Base-by-base conservation (phyloP, 2,329 filamentous ascomycete species). In the Chaetomiaceae sp. region DNA sequence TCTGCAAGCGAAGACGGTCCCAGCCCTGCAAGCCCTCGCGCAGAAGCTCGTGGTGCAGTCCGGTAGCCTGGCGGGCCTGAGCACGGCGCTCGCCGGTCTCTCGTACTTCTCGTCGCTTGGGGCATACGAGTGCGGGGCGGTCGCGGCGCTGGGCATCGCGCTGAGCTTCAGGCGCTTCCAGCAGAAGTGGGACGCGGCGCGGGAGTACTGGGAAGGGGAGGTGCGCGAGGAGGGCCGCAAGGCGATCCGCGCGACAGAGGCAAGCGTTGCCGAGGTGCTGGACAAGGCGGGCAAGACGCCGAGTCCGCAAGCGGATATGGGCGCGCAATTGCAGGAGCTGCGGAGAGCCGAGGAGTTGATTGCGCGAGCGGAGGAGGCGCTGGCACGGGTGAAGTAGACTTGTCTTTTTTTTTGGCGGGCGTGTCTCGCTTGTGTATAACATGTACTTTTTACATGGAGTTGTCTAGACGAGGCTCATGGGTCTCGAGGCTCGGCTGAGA, bases 11-110 rank as follows among this genome's bases (percentile, higher is more conserved):
- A 76, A 81, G 53, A 87, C 84, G 0, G 76, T 90, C 2, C 84
- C 85, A 2, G 80, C 83, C 1, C 72, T 91, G 3, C 86, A 89
- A 62, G 82, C 85, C 1, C 72, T 89, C 0, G 85, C 86, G 1
- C 86, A 91, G 66, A 81, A 77, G 50, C 78, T 91, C 2, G 82
- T 96, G 4, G 65, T 95, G 4, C 83, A 90, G 62, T 87, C 87
- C 0, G 70, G 89, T 0, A 85, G 83, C 46, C 89, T 88, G 0
- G 86, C 87, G 0, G 81, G 82, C 4, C 70, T 87, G 3, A 78
- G 79, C 1, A 71, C 70, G 0, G 73, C 74, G 0, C 70, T 85
- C 1, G 77, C 76, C 0, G 76, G 68, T 0, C 70, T 85, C 9
- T 70, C 79, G 2, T 85, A 85, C 60, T 59, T 81, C 7, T 81